Evolutionary conservation across 768 basidiomycete genomes (phyloP).

Genomic region (Suillus sp.): DNA sequence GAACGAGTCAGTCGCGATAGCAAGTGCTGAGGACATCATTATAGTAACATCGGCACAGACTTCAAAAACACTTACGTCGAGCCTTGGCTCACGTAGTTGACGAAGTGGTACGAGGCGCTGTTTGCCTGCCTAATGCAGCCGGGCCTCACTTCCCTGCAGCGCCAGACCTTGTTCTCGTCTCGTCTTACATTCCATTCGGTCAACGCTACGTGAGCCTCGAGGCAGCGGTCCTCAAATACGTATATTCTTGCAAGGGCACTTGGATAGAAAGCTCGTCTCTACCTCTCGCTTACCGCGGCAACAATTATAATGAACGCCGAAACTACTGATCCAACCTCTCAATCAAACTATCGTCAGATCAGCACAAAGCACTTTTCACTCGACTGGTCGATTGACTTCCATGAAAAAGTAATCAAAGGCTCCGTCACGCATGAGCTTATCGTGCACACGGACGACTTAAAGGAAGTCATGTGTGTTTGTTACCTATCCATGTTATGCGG

Average conservation of each 20-base stretch:
- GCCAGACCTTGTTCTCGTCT: not conserved
- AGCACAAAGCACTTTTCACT: conserved; percentile 67
- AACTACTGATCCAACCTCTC: conserved; percentile 63
- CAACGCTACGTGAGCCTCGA: not conserved
- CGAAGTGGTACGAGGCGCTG: not conserved
- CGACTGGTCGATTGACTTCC: conserved; percentile 81
- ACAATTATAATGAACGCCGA: not conserved
- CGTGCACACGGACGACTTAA: conserved; percentile 53
- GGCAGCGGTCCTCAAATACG: not conserved
- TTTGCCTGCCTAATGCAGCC: conserved; percentile 3
- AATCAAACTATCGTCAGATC: conserved; percentile 78
- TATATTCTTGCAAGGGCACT: not conserved
- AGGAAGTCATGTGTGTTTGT: conserved; percentile 58
- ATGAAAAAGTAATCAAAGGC: conserved; percentile 59
- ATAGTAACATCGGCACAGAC: not conserved
- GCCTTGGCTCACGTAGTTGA: not conserved
- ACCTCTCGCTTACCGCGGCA: not conserved
- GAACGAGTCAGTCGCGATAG: not conserved
- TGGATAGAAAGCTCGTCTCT: not conserved
- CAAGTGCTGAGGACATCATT: not conserved
- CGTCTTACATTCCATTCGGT: not conserved
- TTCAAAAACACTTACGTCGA: not conserved
- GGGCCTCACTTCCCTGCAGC: not conserved
- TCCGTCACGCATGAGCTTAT: conserved; percentile 62
- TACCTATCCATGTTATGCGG: not conserved